phyloP scores from a whole-genome alignment of 2,329 filamentous ascomycete species.

The Rutstroemia sp. region DNA sequence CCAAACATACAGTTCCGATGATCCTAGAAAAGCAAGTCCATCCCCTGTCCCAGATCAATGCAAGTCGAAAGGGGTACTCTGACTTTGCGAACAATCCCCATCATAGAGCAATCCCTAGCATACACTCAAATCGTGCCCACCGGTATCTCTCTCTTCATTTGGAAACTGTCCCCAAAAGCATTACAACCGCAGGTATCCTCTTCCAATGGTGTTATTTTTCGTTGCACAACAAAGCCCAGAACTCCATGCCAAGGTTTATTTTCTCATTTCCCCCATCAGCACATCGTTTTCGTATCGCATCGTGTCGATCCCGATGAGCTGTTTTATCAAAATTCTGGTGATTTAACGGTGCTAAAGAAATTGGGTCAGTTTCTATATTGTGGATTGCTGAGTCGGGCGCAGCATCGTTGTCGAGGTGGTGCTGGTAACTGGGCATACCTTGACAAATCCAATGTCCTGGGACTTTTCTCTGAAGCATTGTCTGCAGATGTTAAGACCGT shows the following conservation, averaged over 20 bases:
- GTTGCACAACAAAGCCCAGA: slow-evolving; percentile 11
- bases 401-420: not conserved
- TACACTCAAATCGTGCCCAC: slow-evolving; percentile 1
- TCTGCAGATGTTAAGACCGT: slow-evolving; percentile 86
- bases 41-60: slow-evolving; percentile 8
- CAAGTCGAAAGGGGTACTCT: slow-evolving; percentile 2
- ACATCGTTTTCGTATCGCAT: slow-evolving; percentile 4
- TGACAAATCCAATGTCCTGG: slow-evolving; percentile 66
- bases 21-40: slow-evolving; percentile 4
- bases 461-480: slow-evolving; percentile 73
- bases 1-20: slow-evolving; percentile 1
- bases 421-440: slow-evolving; percentile 40
- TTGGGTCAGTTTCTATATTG: slow-evolving; percentile 3
- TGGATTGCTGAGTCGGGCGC: not conserved
- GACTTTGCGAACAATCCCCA: slow-evolving; percentile 4
- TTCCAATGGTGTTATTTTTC: slow-evolving; percentile 1
- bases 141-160: slow-evolving; percentile 6
- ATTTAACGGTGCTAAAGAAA: slow-evolving; percentile 24
- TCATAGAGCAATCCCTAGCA: slow-evolving; percentile 4
- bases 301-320: slow-evolving; percentile 3
- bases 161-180: slow-evolving; percentile 5
- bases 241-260: slow-evolving; percentile 12
- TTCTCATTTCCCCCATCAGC: not conserved
- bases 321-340: slow-evolving; percentile 1
- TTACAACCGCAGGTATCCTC: slow-evolving; percentile 2